These are phyloP conservation scores for Herpotrichia juniperi DNA, from an alignment of 2,329 filamentous ascomycete genomes.

Conservation along the genomic window DNA sequence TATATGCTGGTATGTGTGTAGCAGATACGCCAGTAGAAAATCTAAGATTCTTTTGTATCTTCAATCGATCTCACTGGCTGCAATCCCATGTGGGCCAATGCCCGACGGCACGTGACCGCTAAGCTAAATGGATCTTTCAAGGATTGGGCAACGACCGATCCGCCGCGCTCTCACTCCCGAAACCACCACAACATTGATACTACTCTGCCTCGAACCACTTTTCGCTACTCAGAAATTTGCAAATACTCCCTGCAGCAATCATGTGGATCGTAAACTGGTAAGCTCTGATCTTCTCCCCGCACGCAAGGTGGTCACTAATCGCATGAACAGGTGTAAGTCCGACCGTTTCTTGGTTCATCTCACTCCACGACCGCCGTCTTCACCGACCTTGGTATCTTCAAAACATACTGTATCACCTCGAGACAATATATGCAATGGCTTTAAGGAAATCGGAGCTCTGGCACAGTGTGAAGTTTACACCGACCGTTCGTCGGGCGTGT, in stretches of 20 bases:
- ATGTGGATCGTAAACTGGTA: conserved; percentile 97
- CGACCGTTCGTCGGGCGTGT: too few relatives aligned
- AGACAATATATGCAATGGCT: not conserved
- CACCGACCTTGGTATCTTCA: conserved; percentile 10
- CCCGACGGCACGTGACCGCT: not conserved
- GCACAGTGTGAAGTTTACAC: too few relatives aligned
- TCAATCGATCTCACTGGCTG: not conserved
- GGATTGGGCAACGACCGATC: not conserved
- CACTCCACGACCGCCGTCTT: not conserved
- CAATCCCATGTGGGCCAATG: too few relatives aligned
- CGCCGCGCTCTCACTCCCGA: not conserved
- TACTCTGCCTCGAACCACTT: not conserved
- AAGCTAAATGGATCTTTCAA: not conserved
- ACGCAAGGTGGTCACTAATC: conserved; percentile 14
- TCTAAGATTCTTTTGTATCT: too few relatives aligned
- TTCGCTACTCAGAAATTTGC: not conserved
- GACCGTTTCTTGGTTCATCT: conserved; percentile 5
- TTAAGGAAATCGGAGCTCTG: not conserved
- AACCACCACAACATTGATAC: conserved; percentile 1
- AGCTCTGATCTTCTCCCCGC: not conserved
- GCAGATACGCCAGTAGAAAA: too few relatives aligned
- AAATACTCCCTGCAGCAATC: conserved; percentile 2
- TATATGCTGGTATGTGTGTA: too few relatives aligned
- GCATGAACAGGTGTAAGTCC: conserved; percentile 37
- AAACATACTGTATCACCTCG: not conserved